A percentile compares a stretch with the other conserved stretches of the same genome.
phyloP scores from a whole-genome alignment of 768 basidiomycete species.

The Tulasnella calospora region DNA sequence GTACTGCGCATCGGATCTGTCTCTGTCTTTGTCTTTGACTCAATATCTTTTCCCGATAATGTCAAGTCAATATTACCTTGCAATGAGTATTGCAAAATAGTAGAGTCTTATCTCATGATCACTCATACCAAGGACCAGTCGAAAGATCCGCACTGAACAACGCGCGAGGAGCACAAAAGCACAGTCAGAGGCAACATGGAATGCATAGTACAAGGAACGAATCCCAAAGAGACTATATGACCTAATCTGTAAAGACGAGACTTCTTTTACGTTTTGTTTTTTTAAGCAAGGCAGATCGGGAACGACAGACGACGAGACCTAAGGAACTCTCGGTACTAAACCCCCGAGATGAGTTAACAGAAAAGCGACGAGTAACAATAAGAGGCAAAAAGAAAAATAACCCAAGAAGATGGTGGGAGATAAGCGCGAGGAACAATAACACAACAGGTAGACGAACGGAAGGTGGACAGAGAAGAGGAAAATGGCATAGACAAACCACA shows the following conservation, averaged over 20 bases:
- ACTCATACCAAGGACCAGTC: neutral
- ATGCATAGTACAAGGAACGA: neutral
- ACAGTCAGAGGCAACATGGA: neutral
- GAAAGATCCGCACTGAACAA: no score
- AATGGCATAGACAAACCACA: neutral
- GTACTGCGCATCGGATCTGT: neutral
- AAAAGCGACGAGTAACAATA: constrained; percentile 3
- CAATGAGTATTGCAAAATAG: neutral
- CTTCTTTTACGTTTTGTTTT: constrained; percentile 4
- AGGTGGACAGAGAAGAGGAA: neutral
- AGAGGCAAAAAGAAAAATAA: constrained; percentile 1
- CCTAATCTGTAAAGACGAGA: constrained; percentile 4
- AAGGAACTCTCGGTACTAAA: neutral
- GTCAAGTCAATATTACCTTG: neutral
- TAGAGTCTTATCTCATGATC: neutral
- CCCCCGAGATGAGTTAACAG: neutral
- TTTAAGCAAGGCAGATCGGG: neutral
- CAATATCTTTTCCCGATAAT: neutral
- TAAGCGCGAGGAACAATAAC: neutral
- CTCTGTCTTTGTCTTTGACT: neutral
- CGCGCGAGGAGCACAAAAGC: neutral
- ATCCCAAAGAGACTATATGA: constrained; percentile 15
- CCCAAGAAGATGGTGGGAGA: neutral
- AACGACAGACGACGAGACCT: neutral
- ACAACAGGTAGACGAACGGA: neutral